A percentile compares a stretch with the other conserved stretches of the same genome.
Evolutionary conservation across 176 grass and related monocot genomes (phyloP).

Genomic region (Leersia perrieri): DNA sequence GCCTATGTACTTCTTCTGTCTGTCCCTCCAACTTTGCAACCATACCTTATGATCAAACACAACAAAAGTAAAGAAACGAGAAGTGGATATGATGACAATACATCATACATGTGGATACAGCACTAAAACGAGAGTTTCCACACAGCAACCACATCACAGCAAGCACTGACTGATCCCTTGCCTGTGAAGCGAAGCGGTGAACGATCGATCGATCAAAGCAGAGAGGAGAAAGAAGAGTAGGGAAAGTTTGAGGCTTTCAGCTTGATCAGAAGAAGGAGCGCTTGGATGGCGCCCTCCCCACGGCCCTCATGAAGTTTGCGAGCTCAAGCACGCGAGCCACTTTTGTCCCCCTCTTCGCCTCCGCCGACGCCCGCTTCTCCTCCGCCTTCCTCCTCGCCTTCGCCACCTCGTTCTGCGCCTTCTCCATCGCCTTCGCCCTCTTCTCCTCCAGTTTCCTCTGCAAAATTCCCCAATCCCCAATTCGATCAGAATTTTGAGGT

Average conservation of each 20-base stretch:
- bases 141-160: conserved; percentile 33
- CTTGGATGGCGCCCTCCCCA: conserved; percentile 84
- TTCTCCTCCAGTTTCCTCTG: conserved; percentile 97
- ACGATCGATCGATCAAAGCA: conserved; percentile 17
- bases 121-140: conserved; percentile 71
- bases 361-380: conserved; percentile 92
- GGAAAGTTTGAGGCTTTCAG: not conserved
- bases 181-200: conserved; percentile 39
- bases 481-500: not conserved
- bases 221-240: not conserved
- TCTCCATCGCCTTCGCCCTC: conserved; percentile 85
- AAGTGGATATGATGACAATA: not conserved
- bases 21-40: conserved; percentile 25
- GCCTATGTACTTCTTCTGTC: conserved; percentile 16
- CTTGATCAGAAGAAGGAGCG: conserved; percentile 86
- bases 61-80: not conserved
- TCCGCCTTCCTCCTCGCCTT: conserved; percentile 73
- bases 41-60: conserved; percentile 41
- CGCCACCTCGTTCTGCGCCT: conserved; percentile 97
- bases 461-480: not conserved
- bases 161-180: conserved; percentile 25
- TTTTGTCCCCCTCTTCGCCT: conserved; percentile 92
- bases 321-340: conserved; percentile 84
- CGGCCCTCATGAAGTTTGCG: conserved; percentile 84
- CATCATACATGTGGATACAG: conserved; percentile 51